Evolutionary conservation across 2,329 filamentous ascomycete genomes (phyloP).

Genomic region (Ceratocystis diversiconidia): DNA sequence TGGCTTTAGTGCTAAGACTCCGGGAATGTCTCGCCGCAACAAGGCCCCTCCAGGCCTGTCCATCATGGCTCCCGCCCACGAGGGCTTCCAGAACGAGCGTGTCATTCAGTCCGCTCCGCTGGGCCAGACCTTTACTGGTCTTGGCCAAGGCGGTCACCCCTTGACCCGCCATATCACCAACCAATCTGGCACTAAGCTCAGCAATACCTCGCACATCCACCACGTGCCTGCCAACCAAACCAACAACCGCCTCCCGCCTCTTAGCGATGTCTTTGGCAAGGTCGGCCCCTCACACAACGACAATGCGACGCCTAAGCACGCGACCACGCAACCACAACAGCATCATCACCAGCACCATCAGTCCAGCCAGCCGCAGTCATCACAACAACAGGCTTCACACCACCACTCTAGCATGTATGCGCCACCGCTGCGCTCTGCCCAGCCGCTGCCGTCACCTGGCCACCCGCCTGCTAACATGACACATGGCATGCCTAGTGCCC

Average conservation of each 20-base stretch:
- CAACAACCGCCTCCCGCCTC: constrained; percentile 79
- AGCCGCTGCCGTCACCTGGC: constrained; percentile 62
- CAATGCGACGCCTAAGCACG: constrained; percentile 23
- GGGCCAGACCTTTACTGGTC: constrained; percentile 86
- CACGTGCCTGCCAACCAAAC: constrained; percentile 80
- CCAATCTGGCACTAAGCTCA: constrained; percentile 60
- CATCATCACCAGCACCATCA: constrained; percentile 5
- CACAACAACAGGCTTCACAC: constrained; percentile 23
- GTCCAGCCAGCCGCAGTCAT: constrained; percentile 3
- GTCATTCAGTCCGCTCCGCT: constrained; percentile 94
- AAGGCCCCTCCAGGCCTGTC: constrained; percentile 80
- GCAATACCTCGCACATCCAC: constrained; percentile 78
- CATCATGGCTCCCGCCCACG: constrained; percentile 85
- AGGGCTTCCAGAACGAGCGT: constrained; percentile 83
- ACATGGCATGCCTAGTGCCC: constrained; percentile 39
- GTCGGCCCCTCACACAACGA: constrained; percentile 47
- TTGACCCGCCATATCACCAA: constrained; percentile 65
- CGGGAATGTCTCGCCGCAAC: constrained; percentile 57
- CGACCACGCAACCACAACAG: constrained; percentile 1
- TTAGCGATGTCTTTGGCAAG: constrained; percentile 83
- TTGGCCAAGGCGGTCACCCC: constrained; percentile 57
- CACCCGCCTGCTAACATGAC: constrained; percentile 42
- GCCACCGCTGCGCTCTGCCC: constrained; percentile 32
- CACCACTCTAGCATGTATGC: constrained; percentile 35
- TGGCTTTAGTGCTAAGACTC: constrained; percentile 51